These are phyloP conservation scores for Plasmodium vivax DNA, from an alignment of 169 alveolate species.

Conservation along the genomic window DNA sequence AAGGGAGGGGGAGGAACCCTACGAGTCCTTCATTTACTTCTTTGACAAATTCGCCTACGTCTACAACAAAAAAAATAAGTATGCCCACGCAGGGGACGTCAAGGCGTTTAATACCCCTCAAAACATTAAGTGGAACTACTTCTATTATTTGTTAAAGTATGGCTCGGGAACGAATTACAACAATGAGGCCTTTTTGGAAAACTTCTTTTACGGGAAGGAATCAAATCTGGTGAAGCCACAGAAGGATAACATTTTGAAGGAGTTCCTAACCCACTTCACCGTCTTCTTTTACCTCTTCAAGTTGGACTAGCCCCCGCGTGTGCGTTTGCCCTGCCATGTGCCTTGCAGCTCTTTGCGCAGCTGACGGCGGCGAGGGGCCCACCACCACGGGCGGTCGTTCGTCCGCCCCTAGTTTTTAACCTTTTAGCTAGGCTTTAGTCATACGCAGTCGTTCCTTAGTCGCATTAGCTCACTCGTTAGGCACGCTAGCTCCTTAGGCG, in stretches of 20 bases:
- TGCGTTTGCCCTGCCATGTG: neutral
- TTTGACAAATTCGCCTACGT: slow-evolving; percentile 58
- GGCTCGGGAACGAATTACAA: slow-evolving; percentile 12
- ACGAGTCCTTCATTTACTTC: slow-evolving; percentile 35
- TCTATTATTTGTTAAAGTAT: slow-evolving; percentile 46
- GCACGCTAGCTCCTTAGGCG: neutral
- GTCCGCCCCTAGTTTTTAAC: neutral
- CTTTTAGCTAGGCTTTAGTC: neutral
- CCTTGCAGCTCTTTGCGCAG: neutral
- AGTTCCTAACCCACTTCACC: slow-evolving; percentile 21
- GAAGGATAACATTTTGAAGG: neutral
- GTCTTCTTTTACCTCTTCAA: slow-evolving; percentile 50
- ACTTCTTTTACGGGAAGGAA: slow-evolving; percentile 44
- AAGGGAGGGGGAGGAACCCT: neutral
- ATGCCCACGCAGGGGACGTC: neutral
- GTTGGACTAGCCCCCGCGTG: neutral
- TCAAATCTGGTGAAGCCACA: slow-evolving; percentile 7
- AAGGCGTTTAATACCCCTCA: slow-evolving; percentile 45
- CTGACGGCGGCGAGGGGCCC: neutral
- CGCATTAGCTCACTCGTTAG: too few relatives aligned
- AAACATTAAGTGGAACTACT: slow-evolving; percentile 50
- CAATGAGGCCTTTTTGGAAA: slow-evolving; percentile 28
- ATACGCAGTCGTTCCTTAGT: neutral
- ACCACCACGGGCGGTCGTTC: neutral
- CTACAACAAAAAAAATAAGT: neutral